These are phyloP conservation scores for Hymenoscyphus scutula DNA, from an alignment of 2,329 filamentous ascomycete genomes.

Conservation along the genomic window DNA sequence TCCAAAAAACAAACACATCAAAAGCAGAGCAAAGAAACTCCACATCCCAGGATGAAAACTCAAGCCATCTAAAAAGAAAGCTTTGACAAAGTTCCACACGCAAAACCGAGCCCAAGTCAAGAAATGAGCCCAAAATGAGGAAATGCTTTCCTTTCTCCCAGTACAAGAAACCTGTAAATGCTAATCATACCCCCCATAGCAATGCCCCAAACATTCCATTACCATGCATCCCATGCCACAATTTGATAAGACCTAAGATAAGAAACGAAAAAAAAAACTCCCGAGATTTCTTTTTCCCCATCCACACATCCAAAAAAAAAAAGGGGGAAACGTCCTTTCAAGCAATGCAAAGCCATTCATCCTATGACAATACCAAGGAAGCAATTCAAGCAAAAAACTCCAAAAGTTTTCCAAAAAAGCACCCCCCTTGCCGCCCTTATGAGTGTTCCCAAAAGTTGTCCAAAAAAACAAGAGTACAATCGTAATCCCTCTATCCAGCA, in stretches of 20 bases:
- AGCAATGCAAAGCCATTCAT: not conserved
- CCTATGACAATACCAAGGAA: not conserved
- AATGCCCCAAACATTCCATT: not conserved
- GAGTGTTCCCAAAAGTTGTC: not conserved
- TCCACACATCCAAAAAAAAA: not conserved
- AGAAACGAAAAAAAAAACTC: not conserved
- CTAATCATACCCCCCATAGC: not conserved
- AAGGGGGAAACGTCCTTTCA: not conserved
- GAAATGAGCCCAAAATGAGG: no score
- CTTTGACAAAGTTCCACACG: not conserved
- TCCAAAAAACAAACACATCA: no score
- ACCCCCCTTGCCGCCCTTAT: no score
- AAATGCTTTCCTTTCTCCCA: no score
- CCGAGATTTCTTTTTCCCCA: not conserved
- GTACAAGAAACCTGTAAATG: no score
- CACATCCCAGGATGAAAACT: no score
- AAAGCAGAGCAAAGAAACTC: no score
- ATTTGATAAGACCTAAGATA: not conserved
- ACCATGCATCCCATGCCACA: not conserved
- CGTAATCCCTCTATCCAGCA: not conserved
- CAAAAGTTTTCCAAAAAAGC: not conserved
- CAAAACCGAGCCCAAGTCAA: no score
- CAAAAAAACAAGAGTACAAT: not conserved
- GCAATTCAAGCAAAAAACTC: not conserved
- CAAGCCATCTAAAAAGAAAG: no score